Evolutionary conservation across 1,139 yeast species (phyloP).

Genomic region (Sugiyamaella castrensis): DNA sequence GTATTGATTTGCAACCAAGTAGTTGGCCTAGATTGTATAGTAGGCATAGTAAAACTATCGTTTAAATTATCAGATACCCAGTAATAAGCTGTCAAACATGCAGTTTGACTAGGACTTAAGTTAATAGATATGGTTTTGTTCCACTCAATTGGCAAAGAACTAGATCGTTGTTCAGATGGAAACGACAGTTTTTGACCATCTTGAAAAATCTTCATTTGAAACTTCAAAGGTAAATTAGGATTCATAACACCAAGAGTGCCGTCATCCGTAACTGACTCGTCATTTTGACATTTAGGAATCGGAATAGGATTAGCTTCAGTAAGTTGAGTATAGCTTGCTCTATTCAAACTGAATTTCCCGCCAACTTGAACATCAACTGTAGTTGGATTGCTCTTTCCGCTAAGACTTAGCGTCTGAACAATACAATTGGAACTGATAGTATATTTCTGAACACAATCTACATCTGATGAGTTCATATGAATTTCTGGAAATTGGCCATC

Average conservation of each 20-base stretch:
- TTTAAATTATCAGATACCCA: background rate
- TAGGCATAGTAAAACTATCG: background rate
- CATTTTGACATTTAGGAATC: constrained; percentile 1
- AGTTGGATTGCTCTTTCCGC: background rate
- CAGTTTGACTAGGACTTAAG: background rate
- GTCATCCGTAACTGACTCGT: background rate
- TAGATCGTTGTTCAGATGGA: background rate
- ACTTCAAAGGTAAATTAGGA: constrained; percentile 2
- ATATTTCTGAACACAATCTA: background rate
- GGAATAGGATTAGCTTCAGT: constrained; percentile 9
- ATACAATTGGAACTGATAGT: background rate
- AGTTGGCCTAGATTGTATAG: too few relatives aligned
- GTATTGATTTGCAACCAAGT: constrained; percentile 3
- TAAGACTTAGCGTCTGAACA: background rate
- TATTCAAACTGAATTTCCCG: constrained; percentile 5
- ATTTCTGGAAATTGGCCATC: constrained; percentile 1
- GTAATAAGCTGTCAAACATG: too few relatives aligned
- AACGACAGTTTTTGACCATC: background rate
- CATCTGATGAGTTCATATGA: background rate
- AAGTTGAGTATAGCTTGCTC: constrained; percentile 12
- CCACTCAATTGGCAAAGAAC: background rate
- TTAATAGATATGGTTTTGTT: background rate
- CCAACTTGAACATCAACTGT: constrained; percentile 6
- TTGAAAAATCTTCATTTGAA: background rate
- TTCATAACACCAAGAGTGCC: constrained; percentile 1